Evolutionary conservation across 2,329 filamentous ascomycete species (phyloP).

Genomic region (Diplodia sapinea): DNA sequence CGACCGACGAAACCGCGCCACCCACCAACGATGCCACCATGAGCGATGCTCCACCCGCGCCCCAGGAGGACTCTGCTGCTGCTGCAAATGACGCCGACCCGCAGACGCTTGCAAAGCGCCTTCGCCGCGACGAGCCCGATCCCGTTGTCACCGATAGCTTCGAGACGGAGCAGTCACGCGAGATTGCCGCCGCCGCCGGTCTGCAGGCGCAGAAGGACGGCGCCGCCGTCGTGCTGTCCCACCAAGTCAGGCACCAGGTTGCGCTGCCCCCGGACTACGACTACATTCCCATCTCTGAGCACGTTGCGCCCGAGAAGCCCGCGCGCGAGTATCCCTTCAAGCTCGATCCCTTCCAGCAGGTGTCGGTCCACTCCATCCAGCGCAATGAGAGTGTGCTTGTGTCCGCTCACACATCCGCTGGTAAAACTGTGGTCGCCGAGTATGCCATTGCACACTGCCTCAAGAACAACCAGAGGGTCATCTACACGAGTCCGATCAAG

Average conservation of each 20-base stretch:
- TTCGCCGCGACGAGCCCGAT: constrained; percentile 70
- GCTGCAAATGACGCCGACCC: constrained; percentile 38
- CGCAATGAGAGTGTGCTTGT: constrained; percentile 95
- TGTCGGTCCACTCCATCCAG: constrained; percentile 93
- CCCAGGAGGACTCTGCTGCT: constrained; percentile 43
- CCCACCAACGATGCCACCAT: constrained; percentile 52
- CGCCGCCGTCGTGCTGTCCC: constrained; percentile 79
- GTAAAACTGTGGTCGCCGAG: constrained; percentile 97
- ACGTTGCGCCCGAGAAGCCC: constrained; percentile 86
- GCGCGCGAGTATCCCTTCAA: constrained; percentile 86
- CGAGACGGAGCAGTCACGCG: constrained; percentile 90
- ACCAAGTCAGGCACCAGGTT: constrained; percentile 98
- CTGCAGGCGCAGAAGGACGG: constrained; percentile 67
- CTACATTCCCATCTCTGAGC: constrained; percentile 92
- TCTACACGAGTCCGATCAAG: constrained; percentile 99
- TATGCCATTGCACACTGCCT: constrained; percentile 98
- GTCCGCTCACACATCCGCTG: constrained; percentile 95
- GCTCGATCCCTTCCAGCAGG: constrained; percentile 95
- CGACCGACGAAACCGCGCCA: constrained; percentile 22
- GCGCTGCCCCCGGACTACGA: constrained; percentile 92
- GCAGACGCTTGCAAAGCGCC: constrained; percentile 65
- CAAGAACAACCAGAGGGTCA: constrained; percentile 96
- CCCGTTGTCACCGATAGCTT: constrained; percentile 92
- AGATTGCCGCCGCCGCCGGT: constrained; percentile 81
- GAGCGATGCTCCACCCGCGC: constrained; percentile 50